Base-by-base conservation (phyloP, 495 filamentous ascomycete genomes). In the Aspergillus haitiensis region DNA sequence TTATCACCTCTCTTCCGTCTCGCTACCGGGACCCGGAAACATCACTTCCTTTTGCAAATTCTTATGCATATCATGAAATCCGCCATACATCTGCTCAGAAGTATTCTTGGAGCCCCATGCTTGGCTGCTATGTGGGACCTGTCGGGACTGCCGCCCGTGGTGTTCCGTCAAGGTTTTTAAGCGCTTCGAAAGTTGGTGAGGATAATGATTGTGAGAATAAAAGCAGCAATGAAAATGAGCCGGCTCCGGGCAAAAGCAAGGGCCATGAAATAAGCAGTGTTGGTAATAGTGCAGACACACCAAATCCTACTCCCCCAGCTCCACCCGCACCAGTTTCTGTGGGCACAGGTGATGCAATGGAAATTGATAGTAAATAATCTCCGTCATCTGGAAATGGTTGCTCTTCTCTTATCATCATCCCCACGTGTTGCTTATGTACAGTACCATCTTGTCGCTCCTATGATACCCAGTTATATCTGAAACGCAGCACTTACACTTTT, bases 1-100 rank as follows among this genome's bases (percentile, higher is more conserved):
- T 86, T 54, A 93, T 96, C 71, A 94, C 91, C 8, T 85, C 86
- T 63, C 83, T 89, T 50, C 86, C 88, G 42, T 91, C 91, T 18
- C 84, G 81, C 46, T 94, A 91, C 70, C 80, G 85, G 37, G 91
- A 96, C 65, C 88, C 89, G 0, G 80, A 79, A 61, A 95, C 91
- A 0, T 87, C 87, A 0, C 79, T 96, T 21, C 83, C 88, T 9
- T 96, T 90, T 70, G 81, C 82, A 39, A 91, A 88, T 65, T 74
- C 83, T 21, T 86, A 87, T 59, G 91, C 90, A 7, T 94, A 88
- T 71, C 80, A 81, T 54, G 83, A 92, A 74, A 84, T 93, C 35
- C 76, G 82, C 52, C 78, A 73, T 7, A 82, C 88, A 46, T 63
- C 75, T n/a, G 71, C 73, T 33, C 71, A 81, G 42, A 83, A 87